phyloP scores from a whole-genome alignment of 225 moss, liverwort and hornwort species.

The Polytrichum formosum region DNA sequence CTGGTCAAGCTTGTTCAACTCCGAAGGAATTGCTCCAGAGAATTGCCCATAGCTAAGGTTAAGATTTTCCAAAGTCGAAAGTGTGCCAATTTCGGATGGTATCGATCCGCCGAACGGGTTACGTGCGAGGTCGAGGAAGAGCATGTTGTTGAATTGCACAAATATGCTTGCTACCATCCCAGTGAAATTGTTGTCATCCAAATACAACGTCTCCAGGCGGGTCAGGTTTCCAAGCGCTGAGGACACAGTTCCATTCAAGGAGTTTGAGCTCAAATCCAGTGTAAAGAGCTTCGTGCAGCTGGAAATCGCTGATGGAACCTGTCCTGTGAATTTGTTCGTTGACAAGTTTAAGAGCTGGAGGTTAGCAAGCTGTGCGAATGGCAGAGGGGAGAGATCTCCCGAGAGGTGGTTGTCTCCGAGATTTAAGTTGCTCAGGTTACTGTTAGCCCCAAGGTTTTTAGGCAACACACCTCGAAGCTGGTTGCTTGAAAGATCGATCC shows the following conservation, averaged over 20 bases:
- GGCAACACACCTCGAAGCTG: constrained; percentile 1
- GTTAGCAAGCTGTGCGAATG: background rate
- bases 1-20: constrained; percentile 6
- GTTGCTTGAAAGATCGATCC: constrained; percentile 4
- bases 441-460: background rate
- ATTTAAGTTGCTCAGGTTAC: constrained; percentile 2
- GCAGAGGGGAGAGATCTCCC: background rate
- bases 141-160: background rate
- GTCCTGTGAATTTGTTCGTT: constrained; percentile 1
- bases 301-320: constrained; percentile 8
- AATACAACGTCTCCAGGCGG: background rate
- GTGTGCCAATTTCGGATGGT: constrained; percentile 6
- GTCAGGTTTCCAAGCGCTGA: constrained; percentile 15
- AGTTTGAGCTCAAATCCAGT: constrained; percentile 3
- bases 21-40: constrained; percentile 18
- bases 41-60: constrained; percentile 14
- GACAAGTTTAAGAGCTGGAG: constrained; percentile 6
- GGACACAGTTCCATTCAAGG: background rate
- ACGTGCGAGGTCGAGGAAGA: background rate
- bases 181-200: constrained; percentile 13
- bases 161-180: constrained; percentile 13
- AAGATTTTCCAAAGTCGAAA: constrained; percentile 6
- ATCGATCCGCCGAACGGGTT: constrained; percentile 17
- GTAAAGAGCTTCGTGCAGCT: background rate
- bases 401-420: background rate